Evolutionary conservation across 169 alveolate species (phyloP), one percentile per base, ranked within the genome.

Genomic region (Cyclospora cayetanensis): DNA sequence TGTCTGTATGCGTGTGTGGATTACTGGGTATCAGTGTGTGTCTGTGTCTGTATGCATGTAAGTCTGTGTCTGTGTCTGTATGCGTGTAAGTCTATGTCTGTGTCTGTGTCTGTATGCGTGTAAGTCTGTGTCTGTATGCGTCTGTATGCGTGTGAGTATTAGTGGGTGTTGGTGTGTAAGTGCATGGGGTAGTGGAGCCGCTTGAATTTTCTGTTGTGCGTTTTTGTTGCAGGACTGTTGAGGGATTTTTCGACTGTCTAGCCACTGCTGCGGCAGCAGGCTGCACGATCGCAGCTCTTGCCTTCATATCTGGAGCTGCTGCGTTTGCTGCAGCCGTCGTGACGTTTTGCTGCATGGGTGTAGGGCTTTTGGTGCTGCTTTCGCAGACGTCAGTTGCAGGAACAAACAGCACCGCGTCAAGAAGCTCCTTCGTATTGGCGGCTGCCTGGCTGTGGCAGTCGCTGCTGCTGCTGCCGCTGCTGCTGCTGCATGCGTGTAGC

Each of bases 251-350:
- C 25, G 70, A 25, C 20, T 55, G 70, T 31, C 20, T 55, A 4
- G 3, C 70, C 20, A 31, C 70, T n/a, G 12, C 70, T n/a, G 70
- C 70, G 25, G 70, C 70, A 55, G 70, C 70, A 55, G 70, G 70
- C 2, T 55, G 70, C 18, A 25, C 70, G 5, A n/a, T 55, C 2
- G 25, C 25, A 4, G 12, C 12, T 31, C 25, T 55, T 11, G 25
- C 70, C 2, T 55, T 11, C 12, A 4, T n/a, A n/a, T n/a, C n/a
- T n/a, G n/a, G n/a, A n/a, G n/a, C n/a, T n/a, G n/a, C n/a, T n/a
- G n/a, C n/a, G n/a, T n/a, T n/a, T n/a, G n/a, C n/a, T n/a, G n/a
- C n/a, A n/a, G n/a, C n/a, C n/a, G n/a, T n/a, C n/a, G 70, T 31
- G 20, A 55, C 70, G 25, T 11, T 55, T 55, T 55, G 4, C 27